Base-by-base conservation (phyloP, 768 basidiomycete species). In the Glaciozyma antarctica region DNA sequence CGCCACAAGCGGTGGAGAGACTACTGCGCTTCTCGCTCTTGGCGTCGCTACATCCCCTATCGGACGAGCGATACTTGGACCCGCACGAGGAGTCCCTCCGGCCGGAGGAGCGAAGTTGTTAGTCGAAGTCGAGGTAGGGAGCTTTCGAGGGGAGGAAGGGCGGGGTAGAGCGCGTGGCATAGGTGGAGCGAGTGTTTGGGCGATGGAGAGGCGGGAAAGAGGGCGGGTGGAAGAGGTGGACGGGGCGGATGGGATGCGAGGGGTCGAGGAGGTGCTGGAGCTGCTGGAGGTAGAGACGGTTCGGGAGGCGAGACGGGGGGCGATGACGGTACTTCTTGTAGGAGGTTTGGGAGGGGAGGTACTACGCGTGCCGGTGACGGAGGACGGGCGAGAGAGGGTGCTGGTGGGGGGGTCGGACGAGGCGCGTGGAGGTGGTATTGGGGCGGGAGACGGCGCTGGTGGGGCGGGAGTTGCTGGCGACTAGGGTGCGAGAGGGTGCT, bases 321-420 rank as follows among this genome's bases (percentile, higher is more conserved):
- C 30, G n/a, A 60, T 28, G 21, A 22, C 5, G 5, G 49, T 13
- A 5, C 22, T 21, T 10, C 10, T 52, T 4, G 51, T 52, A 13
- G 24, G 24, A 8, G 13, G 51, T 26, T 52, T 52, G 22, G 30
- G 19, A 44, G 44, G 53, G 38, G 57, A 17, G 43, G 70, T 68
- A 55, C 73, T 73, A 55, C 73, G 75, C 8, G 79, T 72, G 10
- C 78, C 67, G 32, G 75, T 66, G n/a, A 78, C 26, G 44, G 76
- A 66, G 21, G 74, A 63, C 73, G 21, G 81, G 77, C 73, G 85
- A 85, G 30, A 77, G 64, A 41, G 41, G 55, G 41, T 13, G 55
- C 28, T 10, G 21, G 55, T 52, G 51, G 51, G 82, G 83, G 32
- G 82, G 75, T 26, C 79, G n/a, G 9, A 26, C 38, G 38, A n/a